These are phyloP conservation scores for Poronia punctata DNA, from an alignment of 495 filamentous ascomycete genomes.

Conservation along the genomic window DNA sequence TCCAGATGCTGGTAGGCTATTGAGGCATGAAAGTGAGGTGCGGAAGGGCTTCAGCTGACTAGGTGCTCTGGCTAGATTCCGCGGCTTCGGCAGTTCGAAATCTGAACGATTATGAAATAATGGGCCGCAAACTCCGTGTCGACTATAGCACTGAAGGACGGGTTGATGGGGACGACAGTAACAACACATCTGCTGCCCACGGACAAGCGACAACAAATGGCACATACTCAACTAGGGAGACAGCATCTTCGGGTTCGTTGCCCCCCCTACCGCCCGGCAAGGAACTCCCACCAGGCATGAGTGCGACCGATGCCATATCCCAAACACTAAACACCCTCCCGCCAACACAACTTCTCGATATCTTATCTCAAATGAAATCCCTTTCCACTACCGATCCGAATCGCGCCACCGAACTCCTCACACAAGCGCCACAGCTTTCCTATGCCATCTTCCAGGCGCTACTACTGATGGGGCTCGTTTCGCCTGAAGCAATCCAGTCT, in stretches of 20 bases:
- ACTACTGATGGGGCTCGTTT: conserved; percentile 87
- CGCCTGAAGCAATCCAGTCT: conserved; percentile 46
- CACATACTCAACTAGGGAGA: conserved; percentile 11
- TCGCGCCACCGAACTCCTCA: conserved; percentile 79
- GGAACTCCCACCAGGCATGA: conserved; percentile 72
- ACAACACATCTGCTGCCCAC: conserved; percentile 43
- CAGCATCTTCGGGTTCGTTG: conserved; percentile 36
- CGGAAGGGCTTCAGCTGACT: conserved; percentile 5
- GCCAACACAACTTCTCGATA: conserved; percentile 84
- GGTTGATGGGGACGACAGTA: conserved; percentile 54
- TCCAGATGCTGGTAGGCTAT: conserved; percentile 55
- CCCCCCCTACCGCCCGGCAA: conserved; percentile 79
- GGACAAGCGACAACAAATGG: conserved; percentile 26
- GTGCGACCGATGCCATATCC: conserved; percentile 84
- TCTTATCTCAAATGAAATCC: conserved; percentile 89
- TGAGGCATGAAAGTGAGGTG: too few relatives aligned
- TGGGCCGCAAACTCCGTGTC: conserved; percentile 88
- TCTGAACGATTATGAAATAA: conserved; percentile 91
- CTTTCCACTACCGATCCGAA: conserved; percentile 72
- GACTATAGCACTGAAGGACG: conserved; percentile 91
- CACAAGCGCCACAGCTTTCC: conserved; percentile 84
- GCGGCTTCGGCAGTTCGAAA: conserved; percentile 94
- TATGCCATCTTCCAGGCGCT: conserved; percentile 96
- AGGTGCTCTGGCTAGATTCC: conserved; percentile 52
- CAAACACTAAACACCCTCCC: conserved; percentile 79